phyloP scores from a whole-genome alignment of 192 early-diverging fungal species.

The Oehlia diaphana region DNA sequence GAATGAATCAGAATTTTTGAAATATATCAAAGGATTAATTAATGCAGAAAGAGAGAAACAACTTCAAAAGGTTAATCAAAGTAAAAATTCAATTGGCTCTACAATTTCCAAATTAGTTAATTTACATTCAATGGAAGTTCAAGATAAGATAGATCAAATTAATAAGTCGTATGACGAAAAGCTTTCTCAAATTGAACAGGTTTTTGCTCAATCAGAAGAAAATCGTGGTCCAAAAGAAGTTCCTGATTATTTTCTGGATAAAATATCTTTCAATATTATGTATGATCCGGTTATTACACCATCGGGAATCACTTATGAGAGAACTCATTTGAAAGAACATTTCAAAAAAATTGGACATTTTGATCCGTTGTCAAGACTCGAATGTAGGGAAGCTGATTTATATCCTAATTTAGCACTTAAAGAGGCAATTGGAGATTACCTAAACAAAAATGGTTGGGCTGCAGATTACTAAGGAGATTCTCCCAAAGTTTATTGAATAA shows the following conservation, averaged over 20 bases:
- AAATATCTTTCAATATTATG: slow-evolving; percentile 85
- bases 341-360: slow-evolving; percentile 77
- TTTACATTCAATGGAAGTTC: neutral
- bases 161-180: slow-evolving; percentile 43
- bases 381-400: slow-evolving; percentile 65
- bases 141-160: slow-evolving; percentile 10
- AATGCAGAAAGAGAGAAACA: slow-evolving; percentile 55
- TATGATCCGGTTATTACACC: slow-evolving; percentile 70
- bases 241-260: slow-evolving; percentile 63
- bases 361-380: slow-evolving; percentile 74
- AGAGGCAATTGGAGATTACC: slow-evolving; percentile 63
- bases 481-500: no score
- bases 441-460: slow-evolving; percentile 64
- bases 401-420: slow-evolving; percentile 76
- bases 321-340: slow-evolving; percentile 70
- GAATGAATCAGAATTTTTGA: slow-evolving; percentile 57
- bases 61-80: slow-evolving; percentile 31
- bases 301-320: slow-evolving; percentile 74
- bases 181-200: slow-evolving; percentile 36
- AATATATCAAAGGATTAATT: slow-evolving; percentile 64
- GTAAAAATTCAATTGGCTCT: neutral
- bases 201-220: slow-evolving; percentile 58
- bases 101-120: slow-evolving; percentile 16
- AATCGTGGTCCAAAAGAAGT: slow-evolving; percentile 41
- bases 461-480: slow-evolving; percentile 38